A percentile compares a stretch with the other conserved stretches of the same genome.
phyloP scores from a whole-genome alignment of 441 rosid genomes.

The Gossypium lobatum region DNA sequence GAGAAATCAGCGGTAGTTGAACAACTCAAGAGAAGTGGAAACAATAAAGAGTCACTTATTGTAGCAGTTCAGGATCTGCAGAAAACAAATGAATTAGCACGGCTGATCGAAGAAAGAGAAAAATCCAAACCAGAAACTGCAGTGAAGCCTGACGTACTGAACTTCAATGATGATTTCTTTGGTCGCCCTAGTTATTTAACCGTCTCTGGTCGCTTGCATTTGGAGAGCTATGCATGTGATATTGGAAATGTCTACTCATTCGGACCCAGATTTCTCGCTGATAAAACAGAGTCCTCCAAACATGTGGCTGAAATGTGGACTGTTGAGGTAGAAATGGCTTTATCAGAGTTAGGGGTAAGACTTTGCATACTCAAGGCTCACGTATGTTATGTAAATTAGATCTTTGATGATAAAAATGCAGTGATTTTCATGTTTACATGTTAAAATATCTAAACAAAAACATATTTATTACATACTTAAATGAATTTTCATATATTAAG shows the following conservation, averaged over 20 bases:
- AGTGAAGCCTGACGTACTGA: constrained; percentile 27
- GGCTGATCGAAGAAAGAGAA: constrained; percentile 53
- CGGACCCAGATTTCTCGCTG: constrained; percentile 75
- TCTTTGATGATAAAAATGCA: neutral
- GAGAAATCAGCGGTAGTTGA: constrained; percentile 53
- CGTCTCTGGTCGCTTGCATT: constrained; percentile 69
- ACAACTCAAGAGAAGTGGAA: constrained; percentile 69
- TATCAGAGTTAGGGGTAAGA: constrained; percentile 67
- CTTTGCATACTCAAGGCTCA: neutral
- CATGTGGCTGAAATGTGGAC: constrained; percentile 75
- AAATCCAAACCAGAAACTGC: constrained; percentile 28
- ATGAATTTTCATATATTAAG: neutral
- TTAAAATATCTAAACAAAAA: neutral
- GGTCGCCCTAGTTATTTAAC: constrained; percentile 46
- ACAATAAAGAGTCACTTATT: constrained; percentile 62
- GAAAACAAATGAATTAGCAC: constrained; percentile 60
- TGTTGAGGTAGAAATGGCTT: constrained; percentile 80
- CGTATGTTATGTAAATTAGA: neutral
- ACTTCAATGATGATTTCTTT: constrained; percentile 50
- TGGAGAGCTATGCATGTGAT: constrained; percentile 83
- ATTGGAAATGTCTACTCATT: constrained; percentile 83
- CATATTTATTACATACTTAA: neutral
- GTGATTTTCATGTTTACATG: neutral
- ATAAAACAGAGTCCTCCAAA: constrained; percentile 37
- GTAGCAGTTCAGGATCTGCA: constrained; percentile 66